Conservation (phyloP, 495 filamentous ascomycete species). For the Penicillium canariense region DNA sequence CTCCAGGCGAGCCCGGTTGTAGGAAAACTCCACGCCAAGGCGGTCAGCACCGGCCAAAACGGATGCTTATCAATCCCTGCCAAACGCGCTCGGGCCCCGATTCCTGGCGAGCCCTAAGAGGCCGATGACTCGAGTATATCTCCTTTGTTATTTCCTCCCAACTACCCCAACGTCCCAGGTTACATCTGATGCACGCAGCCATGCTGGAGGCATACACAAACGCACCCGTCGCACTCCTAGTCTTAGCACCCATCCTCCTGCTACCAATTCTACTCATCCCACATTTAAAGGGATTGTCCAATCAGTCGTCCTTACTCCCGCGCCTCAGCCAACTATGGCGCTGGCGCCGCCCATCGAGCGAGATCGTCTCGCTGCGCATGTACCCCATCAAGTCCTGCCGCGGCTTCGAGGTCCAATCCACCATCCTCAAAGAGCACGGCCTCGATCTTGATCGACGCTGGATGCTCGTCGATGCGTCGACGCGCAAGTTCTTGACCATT, state of each 20-base stretch:
- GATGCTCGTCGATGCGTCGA: slow-evolving; percentile 44
- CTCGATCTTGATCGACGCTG: slow-evolving; percentile 74
- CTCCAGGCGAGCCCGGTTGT: no score
- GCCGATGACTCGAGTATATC: not conserved
- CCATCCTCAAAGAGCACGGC: slow-evolving; percentile 65
- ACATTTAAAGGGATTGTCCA: slow-evolving; percentile 15
- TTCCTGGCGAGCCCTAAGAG: not conserved
- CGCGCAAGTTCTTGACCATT: slow-evolving; percentile 42
- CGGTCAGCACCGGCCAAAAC: slow-evolving; percentile 10
- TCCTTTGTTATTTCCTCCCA: not conserved
- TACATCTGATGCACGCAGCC: not conserved
- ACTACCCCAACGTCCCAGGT: not conserved
- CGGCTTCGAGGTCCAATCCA: slow-evolving; percentile 67
- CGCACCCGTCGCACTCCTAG: slow-evolving; percentile 3
- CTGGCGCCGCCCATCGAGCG: slow-evolving; percentile 25
- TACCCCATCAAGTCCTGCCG: slow-evolving; percentile 91
- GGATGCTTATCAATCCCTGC: slow-evolving; percentile 12
- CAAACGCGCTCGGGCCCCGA: not conserved
- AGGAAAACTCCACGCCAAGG: no score
- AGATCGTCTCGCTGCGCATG: slow-evolving; percentile 58
- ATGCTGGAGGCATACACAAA: slow-evolving; percentile 14
- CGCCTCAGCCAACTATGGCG: slow-evolving; percentile 13
- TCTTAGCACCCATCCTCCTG: slow-evolving; percentile 16
- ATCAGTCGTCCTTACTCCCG: slow-evolving; percentile 5
- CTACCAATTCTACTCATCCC: slow-evolving; percentile 18